Evolutionary conservation across 768 basidiomycete species (phyloP).

Genomic region (Auriscalpium vulgare): DNA sequence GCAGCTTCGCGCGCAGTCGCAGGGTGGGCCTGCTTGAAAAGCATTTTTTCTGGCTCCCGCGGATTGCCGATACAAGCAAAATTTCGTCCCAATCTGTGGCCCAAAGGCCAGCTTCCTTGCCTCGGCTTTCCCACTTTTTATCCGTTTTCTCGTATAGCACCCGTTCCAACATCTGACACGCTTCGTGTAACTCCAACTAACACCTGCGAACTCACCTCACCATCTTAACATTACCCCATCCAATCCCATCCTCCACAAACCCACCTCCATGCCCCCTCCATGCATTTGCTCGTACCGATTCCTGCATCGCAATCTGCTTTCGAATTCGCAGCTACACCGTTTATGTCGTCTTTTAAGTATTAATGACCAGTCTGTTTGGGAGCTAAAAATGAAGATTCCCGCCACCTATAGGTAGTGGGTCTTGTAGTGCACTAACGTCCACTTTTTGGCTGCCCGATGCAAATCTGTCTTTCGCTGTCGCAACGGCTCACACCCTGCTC

Average conservation of each 20-base stretch:
- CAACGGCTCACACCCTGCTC: no score
- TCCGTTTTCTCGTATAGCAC: not conserved
- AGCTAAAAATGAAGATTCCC: no score
- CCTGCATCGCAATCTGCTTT: no score
- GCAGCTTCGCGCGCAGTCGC: constrained; percentile 38
- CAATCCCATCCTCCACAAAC: not conserved
- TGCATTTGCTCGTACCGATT: not conserved
- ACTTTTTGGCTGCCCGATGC: no score
- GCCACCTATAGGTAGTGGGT: no score
- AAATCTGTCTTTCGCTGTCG: no score
- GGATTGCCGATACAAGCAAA: not conserved
- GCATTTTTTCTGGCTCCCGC: not conserved
- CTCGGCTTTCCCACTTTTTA: not conserved
- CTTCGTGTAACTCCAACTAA: not conserved
- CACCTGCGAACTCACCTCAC: not conserved
- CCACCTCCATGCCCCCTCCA: not conserved
- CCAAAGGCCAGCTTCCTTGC: not conserved
- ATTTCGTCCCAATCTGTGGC: not conserved
- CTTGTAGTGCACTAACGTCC: no score
- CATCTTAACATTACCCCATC: not conserved
- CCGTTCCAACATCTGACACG: no score
- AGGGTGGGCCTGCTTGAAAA: not conserved
- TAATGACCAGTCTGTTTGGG: not conserved
- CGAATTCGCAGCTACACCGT: not conserved
- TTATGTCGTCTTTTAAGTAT: not conserved